phyloP scores from a whole-genome alignment of 345 rosid genomes.

The Camelina hispida region DNA sequence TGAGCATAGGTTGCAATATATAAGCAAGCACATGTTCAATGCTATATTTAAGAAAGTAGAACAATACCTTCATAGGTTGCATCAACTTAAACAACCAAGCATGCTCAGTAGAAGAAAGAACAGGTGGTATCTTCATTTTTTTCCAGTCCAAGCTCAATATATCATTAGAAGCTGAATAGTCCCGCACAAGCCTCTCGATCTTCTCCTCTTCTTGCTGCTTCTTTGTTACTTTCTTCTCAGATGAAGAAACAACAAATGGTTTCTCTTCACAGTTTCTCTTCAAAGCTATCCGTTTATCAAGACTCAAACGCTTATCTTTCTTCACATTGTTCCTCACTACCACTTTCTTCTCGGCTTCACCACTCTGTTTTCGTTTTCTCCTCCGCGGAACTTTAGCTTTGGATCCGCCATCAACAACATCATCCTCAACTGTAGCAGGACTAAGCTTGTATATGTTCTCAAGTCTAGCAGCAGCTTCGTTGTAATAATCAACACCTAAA shows the following conservation, averaged over 20 bases:
- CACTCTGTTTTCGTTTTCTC: conserved; percentile 53
- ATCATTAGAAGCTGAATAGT: conserved; percentile 74
- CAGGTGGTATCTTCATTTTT: conserved; percentile 95
- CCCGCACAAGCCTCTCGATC: conserved; percentile 73
- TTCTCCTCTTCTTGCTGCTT: conserved; percentile 57
- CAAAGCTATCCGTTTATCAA: conserved; percentile 66
- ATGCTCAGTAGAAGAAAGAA: conserved; percentile 79
- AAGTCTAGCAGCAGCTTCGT: conserved; percentile 89
- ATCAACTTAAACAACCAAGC: conserved; percentile 88
- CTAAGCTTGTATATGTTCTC: conserved; percentile 85
- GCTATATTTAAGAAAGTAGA: not conserved
- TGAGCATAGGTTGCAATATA: not conserved
- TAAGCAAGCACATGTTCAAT: not conserved
- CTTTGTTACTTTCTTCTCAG: conserved; percentile 39
- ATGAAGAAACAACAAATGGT: not conserved
- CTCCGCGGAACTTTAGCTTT: conserved; percentile 45
- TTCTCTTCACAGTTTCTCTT: conserved; percentile 54
- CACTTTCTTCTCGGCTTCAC: conserved; percentile 43
- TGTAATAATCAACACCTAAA: conserved; percentile 75
- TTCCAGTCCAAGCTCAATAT: conserved; percentile 90
- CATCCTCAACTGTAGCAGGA: conserved; percentile 55
- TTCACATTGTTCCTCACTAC: conserved; percentile 57
- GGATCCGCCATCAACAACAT: conserved; percentile 18
- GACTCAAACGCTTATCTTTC: conserved; percentile 68
- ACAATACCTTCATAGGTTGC: conserved; percentile 89